A percentile compares a stretch with the other conserved stretches of the same genome.
Conservation (phyloP, 2,329 filamentous ascomycete genomes). For the Mycocentrospora acerina region DNA sequence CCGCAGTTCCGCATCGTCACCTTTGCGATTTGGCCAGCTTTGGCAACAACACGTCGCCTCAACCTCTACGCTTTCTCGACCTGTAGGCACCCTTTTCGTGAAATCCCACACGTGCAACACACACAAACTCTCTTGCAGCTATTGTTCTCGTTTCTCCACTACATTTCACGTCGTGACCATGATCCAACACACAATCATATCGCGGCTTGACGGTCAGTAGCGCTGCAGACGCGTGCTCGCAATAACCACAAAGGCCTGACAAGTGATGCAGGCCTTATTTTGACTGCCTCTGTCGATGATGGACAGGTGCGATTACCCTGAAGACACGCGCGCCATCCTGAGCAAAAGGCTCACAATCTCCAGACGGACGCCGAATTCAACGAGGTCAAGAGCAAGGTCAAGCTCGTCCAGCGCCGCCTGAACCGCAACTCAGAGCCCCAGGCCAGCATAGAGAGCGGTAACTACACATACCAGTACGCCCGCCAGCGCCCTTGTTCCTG, state of each 20-base stretch:
- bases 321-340: neutral
- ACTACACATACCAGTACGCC: conserved; percentile 81
- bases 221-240: conserved; percentile 6
- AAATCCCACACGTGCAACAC: too few relatives aligned
- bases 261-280: conserved; percentile 71
- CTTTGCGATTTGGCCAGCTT: conserved; percentile 13
- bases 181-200: conserved; percentile 93
- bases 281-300: conserved; percentile 93
- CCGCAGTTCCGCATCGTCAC: conserved; percentile 26
- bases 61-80: conserved; percentile 7
- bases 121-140: neutral
- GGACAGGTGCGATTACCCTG: conserved; percentile 60
- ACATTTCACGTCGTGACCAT: conserved; percentile 49
- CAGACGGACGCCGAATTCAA: conserved; percentile 72
- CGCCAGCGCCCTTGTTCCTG: neutral
- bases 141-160: neutral
- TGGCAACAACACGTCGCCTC: conserved; percentile 36
- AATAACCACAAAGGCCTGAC: conserved; percentile 21
- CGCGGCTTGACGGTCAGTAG: conserved; percentile 77
- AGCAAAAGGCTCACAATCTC: conserved; percentile 13
- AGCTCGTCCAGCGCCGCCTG: conserved; percentile 84
- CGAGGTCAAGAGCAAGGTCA: conserved; percentile 88
- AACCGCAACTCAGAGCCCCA: conserved; percentile 87
- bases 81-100: conserved; percentile 1
- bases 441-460: conserved; percentile 84